Evolutionary conservation across 2,329 filamentous ascomycete species (phyloP).

Genomic region (Exophiala lecanii-corni): DNA sequence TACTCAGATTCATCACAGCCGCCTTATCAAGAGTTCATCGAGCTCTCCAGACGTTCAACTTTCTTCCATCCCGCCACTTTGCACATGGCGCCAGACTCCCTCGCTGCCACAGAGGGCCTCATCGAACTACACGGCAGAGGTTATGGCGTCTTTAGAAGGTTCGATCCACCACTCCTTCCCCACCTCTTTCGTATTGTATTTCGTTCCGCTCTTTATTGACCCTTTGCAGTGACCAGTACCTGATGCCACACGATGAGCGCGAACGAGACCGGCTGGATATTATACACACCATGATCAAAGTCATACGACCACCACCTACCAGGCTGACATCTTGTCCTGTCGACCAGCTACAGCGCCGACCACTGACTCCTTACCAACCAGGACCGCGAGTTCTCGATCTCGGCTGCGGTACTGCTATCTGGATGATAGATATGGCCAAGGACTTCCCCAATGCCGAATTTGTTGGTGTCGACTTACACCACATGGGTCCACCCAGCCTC

Average conservation of each 20-base stretch:
- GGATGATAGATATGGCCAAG: conserved; percentile 82
- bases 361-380: neutral
- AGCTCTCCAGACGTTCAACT: neutral
- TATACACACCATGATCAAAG: conserved; percentile 70
- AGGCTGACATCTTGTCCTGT: conserved; percentile 37
- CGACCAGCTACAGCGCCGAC: conserved; percentile 1
- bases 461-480: conserved; percentile 56
- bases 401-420: conserved; percentile 85
- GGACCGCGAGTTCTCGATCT: conserved; percentile 55
- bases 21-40: neutral
- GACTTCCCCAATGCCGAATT: conserved; percentile 57
- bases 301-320: conserved; percentile 51
- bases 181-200: too few relatives aligned
- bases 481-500: conserved; percentile 60
- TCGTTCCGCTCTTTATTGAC: too few relatives aligned
- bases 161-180: neutral
- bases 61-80: neutral
- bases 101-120: neutral
- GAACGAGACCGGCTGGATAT: conserved; percentile 78
- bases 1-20: neutral
- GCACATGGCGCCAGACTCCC: neutral
- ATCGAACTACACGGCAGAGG: conserved; percentile 16
- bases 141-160: conserved; percentile 23
- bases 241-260: conserved; percentile 71
- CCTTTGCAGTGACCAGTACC: conserved; percentile 55